Percentiles rank a stretch among this genome's conserved stretches.
Evolutionary conservation across 345 rosid genomes (phyloP).

Genomic region (Heritiera fomes): DNA sequence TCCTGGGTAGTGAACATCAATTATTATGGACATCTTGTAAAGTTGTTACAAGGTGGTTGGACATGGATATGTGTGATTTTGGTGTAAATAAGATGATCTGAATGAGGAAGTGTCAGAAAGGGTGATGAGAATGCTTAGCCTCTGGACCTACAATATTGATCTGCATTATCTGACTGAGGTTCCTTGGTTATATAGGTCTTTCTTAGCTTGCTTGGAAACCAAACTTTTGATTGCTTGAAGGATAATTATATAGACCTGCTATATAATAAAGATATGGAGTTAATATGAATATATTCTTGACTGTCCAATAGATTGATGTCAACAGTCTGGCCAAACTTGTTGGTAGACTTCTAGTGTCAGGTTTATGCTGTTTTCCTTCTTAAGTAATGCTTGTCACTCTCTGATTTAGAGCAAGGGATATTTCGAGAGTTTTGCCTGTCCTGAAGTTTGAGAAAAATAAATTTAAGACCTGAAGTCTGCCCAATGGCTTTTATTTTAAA

Average conservation of each 20-base stretch:
- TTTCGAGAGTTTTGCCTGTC: slow-evolving; percentile 4
- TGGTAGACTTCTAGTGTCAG: background rate
- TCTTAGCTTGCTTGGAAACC: background rate
- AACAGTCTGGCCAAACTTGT: background rate
- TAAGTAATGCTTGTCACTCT: background rate
- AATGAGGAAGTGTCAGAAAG: slow-evolving; percentile 2
- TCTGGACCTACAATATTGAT: background rate
- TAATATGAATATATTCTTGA: background rate
- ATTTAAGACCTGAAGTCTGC: background rate
- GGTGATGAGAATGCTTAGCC: slow-evolving; percentile 1
- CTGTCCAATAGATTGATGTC: background rate
- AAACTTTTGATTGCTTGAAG: slow-evolving; percentile 8
- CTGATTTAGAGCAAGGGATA: background rate
- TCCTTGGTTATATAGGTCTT: background rate
- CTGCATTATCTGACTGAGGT: background rate
- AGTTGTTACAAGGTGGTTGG: background rate
- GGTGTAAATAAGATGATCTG: slow-evolving; percentile 3
- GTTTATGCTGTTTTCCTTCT: slow-evolving; percentile 10
- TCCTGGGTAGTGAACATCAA: background rate
- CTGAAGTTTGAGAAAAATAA: slow-evolving; percentile 3
- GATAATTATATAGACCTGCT: background rate
- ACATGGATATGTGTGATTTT: background rate
- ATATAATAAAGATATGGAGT: background rate
- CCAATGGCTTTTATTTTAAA: slow-evolving; percentile 1
- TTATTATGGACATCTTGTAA: slow-evolving; percentile 5